Evolutionary conservation across 208 protist species (phyloP), one percentile per base, ranked within the genome.

Genomic region (Histomonas meleagridis): DNA sequence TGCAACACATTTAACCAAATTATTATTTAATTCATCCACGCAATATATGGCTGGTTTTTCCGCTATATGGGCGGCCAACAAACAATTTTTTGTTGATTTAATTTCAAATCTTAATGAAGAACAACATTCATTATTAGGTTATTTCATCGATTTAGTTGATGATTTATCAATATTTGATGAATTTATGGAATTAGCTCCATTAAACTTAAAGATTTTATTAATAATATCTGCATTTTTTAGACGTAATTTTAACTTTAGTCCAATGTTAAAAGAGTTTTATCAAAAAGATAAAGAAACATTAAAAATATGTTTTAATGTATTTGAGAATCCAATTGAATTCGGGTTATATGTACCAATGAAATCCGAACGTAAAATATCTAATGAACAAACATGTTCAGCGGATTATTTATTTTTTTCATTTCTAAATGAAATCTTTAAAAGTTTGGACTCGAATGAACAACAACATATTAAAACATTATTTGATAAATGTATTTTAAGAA

Each of bases 11-110:
- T 55, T 86, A 16, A n/a, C 38, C 32, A 26, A 18, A 14, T 32
- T 51, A 40, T 86, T 86, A 49, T 4, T 86, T 28, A 9, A 5
- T 38, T 86, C 40, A 14, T 14, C 51, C 23, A 53, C 46, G 0
- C 76, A 86, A 46, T 86, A 86, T 35, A 86, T 86, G 76, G 9
- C 40, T 38, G 76, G 76, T 51, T 51, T 86, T 57, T 32, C 76
- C 0, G 43, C 76, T 14, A 18, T 86, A 38, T 86, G 76, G 76
- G 76, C 76, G 32, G 46, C 46, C 40, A 55, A 86, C 35, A 40
- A 38, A 18, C 51, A 32, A 16, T 86, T 86, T 28, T 57, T 86
- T 5, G 55, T 86, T 48, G 76, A 86, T 21, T 23, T 48, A 12
- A 40, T 43, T 48, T 26, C 76, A 55, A 55, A 32, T 12, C 76